Conservation (phyloP, 176 grass and related monocot species). For the Triticum timopheevii region DNA sequence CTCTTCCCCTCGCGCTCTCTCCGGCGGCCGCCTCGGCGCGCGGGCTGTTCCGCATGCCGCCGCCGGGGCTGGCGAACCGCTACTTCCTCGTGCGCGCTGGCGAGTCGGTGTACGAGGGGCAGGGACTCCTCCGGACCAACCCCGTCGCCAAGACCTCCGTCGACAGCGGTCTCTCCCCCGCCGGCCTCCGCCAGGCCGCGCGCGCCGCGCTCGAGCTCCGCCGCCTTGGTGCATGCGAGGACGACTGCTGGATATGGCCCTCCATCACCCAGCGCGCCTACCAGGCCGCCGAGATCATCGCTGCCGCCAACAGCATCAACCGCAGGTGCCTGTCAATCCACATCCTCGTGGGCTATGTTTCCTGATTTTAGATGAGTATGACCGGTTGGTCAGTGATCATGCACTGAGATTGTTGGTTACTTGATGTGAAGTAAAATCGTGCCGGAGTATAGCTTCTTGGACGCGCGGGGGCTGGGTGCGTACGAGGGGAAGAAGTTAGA, state of each 20-base stretch:
- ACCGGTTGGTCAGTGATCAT: background rate
- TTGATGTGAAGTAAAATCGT: conserved; percentile 65
- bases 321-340: conserved; percentile 42
- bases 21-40: conserved; percentile 47
- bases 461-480: conserved; percentile 81
- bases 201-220: conserved; percentile 77
- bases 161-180: conserved; percentile 75
- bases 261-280: conserved; percentile 95
- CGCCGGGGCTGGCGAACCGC: conserved; percentile 67
- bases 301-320: conserved; percentile 64
- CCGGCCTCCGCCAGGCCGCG: conserved; percentile 68
- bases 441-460: conserved; percentile 96
- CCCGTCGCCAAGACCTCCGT: conserved; percentile 93
- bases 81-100: conserved; percentile 93
- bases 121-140: conserved; percentile 74
- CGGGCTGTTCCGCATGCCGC: conserved; percentile 93
- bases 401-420: background rate
- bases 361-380: background rate
- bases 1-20: conserved; percentile 23
- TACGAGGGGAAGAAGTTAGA: conserved; percentile 78
- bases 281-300: conserved; percentile 92
- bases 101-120: conserved; percentile 77
- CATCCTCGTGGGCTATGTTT: background rate
- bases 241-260: conserved; percentile 93
- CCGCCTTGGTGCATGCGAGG: conserved; percentile 78